Percentiles rank a stretch among this genome's conserved stretches.
These are phyloP conservation scores for Trichocomaceae sp. DNA, from an alignment of 2,329 filamentous ascomycete genomes.

Conservation along the genomic window DNA sequence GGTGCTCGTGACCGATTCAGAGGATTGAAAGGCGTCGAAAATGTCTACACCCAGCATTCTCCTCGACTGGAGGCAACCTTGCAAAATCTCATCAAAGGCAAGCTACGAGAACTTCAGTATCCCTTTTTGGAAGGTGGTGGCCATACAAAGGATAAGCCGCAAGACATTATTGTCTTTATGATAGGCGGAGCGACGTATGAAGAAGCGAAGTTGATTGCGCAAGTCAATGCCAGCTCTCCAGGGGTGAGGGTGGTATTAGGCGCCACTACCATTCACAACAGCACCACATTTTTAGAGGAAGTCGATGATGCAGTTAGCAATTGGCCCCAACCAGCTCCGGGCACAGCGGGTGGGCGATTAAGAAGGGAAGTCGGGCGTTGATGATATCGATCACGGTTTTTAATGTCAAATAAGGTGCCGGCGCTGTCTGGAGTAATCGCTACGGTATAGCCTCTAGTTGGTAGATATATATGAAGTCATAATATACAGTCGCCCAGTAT, in stretches of 20 bases:
- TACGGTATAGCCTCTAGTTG: neutral
- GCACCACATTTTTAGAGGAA: slow-evolving; percentile 79
- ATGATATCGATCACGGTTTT: slow-evolving; percentile 21
- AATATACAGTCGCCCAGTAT: neutral
- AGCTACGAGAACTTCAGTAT: slow-evolving; percentile 77
- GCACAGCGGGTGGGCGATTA: slow-evolving; percentile 57
- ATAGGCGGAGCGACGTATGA: slow-evolving; percentile 92
- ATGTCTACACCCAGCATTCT: slow-evolving; percentile 97
- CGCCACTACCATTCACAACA: slow-evolving; percentile 83
- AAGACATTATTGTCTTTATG: slow-evolving; percentile 94
- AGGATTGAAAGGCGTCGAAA: slow-evolving; percentile 93
- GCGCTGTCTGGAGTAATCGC: neutral
- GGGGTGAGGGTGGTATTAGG: slow-evolving; percentile 85
- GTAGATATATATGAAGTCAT: neutral
- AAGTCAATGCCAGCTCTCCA: slow-evolving; percentile 83
- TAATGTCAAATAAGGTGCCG: slow-evolving; percentile 5
- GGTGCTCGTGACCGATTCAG: slow-evolving; percentile 83
- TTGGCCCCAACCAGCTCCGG: slow-evolving; percentile 67
- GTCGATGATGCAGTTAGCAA: slow-evolving; percentile 79
- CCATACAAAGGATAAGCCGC: slow-evolving; percentile 85
- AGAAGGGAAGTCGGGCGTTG: slow-evolving; percentile 53
- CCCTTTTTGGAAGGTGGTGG: slow-evolving; percentile 88
- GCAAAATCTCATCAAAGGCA: slow-evolving; percentile 88
- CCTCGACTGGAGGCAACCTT: slow-evolving; percentile 79
- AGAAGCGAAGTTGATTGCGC: slow-evolving; percentile 92